Evolutionary conservation across 139 green algal genomes (phyloP).

Genomic region (Coccomyxa sp.): DNA sequence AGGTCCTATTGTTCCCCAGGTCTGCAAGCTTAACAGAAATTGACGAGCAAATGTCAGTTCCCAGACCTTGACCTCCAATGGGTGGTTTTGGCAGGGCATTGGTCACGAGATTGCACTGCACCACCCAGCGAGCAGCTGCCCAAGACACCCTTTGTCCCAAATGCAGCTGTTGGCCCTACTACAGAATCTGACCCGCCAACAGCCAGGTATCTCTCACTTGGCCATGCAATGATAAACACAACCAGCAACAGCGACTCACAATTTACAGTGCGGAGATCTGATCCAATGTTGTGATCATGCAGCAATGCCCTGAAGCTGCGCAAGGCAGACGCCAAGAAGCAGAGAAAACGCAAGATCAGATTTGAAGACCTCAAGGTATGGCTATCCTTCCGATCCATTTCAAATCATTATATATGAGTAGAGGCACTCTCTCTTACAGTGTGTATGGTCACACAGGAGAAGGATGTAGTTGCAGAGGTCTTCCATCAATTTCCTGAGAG

Average conservation of each 20-base stretch:
- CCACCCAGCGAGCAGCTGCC: neutral
- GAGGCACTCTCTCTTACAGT: neutral
- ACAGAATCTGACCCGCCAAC: too few relatives aligned
- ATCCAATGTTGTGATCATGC: too few relatives aligned
- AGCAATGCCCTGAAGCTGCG: too few relatives aligned
- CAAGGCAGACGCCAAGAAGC: conserved; percentile 6
- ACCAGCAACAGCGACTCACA: too few relatives aligned
- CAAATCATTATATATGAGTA: neutral
- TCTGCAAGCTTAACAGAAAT: neutral
- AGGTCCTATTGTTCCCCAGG: neutral
- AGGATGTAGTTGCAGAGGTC: conserved; percentile 27
- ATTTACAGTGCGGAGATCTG: too few relatives aligned
- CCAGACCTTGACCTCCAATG: neutral
- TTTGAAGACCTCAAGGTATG: conserved; percentile 33
- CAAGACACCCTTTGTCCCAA: neutral
- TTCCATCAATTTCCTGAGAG: conserved; percentile 28
- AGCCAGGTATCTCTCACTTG: too few relatives aligned
- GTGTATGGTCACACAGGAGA: neutral
- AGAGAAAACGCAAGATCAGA: conserved; percentile 38
- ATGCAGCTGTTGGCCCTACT: too few relatives aligned
- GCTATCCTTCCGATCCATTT: neutral
- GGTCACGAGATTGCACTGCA: neutral
- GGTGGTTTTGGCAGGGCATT: neutral
- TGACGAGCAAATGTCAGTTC: neutral
- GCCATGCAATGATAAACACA: too few relatives aligned